A percentile compares a stretch with the other conserved stretches of the same genome.
phyloP scores from a whole-genome alignment of 2,329 filamentous ascomycete species.

The Tolypocladium nubicola region DNA sequence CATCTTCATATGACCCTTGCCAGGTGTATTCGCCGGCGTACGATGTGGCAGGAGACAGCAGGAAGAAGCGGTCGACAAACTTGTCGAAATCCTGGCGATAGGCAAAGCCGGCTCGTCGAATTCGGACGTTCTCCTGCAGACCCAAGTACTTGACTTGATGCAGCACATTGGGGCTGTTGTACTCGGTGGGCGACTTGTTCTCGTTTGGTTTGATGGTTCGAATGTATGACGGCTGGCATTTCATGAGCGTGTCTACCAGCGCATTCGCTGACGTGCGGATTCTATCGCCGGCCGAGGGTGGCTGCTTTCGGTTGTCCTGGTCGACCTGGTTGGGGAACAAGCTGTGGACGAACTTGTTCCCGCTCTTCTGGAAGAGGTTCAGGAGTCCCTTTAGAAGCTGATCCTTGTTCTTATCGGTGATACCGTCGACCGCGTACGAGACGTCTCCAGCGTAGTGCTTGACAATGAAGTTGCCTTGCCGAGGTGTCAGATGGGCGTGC shows the following conservation, averaged over 20 bases:
- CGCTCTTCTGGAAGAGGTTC: slow-evolving; percentile 73
- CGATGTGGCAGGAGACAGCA: slow-evolving; percentile 85
- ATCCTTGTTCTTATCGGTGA: slow-evolving; percentile 99
- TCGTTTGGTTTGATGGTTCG: slow-evolving; percentile 99
- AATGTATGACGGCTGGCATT: slow-evolving; percentile 94
- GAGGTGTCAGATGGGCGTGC: slow-evolving; percentile 81
- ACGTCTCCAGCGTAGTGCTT: slow-evolving; percentile 99
- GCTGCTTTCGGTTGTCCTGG: slow-evolving; percentile 87
- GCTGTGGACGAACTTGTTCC: slow-evolving; percentile 76
- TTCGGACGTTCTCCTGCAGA: slow-evolving; percentile 98
- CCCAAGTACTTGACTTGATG: slow-evolving; percentile 99
- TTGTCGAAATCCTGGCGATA: slow-evolving; percentile 97
- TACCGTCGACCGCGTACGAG: slow-evolving; percentile 85
- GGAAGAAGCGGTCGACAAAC: slow-evolving; percentile 94
- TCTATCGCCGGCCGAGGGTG: slow-evolving; percentile 90
- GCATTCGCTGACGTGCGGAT: slow-evolving; percentile 94
- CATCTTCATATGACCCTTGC: slow-evolving; percentile 78
- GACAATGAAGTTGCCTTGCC: slow-evolving; percentile 94
- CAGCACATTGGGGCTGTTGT: slow-evolving; percentile 82
- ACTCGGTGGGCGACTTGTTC: slow-evolving; percentile 92
- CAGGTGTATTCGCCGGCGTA: slow-evolving; percentile 97
- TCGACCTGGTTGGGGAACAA: slow-evolving; percentile 91
- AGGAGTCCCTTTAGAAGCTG: slow-evolving; percentile 89
- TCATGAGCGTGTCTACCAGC: slow-evolving; percentile 90
- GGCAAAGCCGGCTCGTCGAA: slow-evolving; percentile 90